A percentile compares a stretch with the other conserved stretches of the same genome.
Evolutionary conservation across 495 filamentous ascomycete species (phyloP).

Genomic region (Lindgomyces ingoldianus): DNA sequence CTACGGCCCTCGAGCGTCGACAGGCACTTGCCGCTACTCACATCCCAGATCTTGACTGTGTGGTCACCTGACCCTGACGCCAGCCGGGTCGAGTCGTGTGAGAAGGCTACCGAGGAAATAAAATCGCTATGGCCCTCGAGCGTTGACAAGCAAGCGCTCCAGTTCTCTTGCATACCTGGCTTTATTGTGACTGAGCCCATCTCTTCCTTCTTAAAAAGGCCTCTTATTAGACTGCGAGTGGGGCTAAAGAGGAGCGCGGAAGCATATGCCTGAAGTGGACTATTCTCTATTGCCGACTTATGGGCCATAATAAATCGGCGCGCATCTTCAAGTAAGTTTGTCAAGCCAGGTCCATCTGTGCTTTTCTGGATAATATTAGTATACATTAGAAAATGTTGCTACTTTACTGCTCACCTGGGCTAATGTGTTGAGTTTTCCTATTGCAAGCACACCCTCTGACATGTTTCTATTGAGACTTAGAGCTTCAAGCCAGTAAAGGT

Average conservation of each 20-base stretch:
- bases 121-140: conserved; percentile 11
- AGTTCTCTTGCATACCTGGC: conserved; percentile 20
- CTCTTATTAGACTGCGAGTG: conserved; percentile 17
- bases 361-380: neutral
- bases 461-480: conserved; percentile 40
- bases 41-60: too few relatives aligned
- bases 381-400: neutral
- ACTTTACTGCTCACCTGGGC: neutral
- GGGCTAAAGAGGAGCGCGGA: conserved; percentile 19
- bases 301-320: conserved; percentile 42
- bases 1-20: too few relatives aligned
- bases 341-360: conserved; percentile 12
- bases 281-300: conserved; percentile 33
- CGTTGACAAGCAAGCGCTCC: conserved; percentile 21
- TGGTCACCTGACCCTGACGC: too few relatives aligned
- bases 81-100: too few relatives aligned
- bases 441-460: conserved; percentile 34
- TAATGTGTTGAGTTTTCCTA: conserved; percentile 6
- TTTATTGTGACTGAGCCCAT: conserved; percentile 23
- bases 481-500: conserved; percentile 52
- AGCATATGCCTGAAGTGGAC: conserved; percentile 18
- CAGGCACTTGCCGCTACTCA: too few relatives aligned
- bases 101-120: conserved; percentile 14
- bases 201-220: conserved; percentile 28
- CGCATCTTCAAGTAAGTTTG: conserved; percentile 38